A percentile compares a stretch with the other conserved stretches of the same genome.
Evolutionary conservation across 2,329 filamentous ascomycete species (phyloP).

Genomic region (Xylariaceae sp.): DNA sequence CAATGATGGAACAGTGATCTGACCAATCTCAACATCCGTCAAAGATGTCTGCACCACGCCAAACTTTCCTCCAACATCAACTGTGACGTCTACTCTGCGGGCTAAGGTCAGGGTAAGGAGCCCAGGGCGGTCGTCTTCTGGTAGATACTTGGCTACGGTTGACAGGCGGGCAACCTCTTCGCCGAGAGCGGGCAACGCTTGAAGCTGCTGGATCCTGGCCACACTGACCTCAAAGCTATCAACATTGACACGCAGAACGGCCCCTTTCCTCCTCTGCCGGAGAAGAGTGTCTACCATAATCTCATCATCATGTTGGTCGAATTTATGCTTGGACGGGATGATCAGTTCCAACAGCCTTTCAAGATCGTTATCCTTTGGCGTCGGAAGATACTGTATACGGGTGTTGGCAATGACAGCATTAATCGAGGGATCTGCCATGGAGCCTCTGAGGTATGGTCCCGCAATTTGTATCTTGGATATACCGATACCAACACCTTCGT

Average conservation of each 20-base stretch:
- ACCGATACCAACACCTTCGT: conserved; percentile 65
- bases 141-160: conserved; percentile 88
- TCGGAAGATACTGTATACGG: conserved; percentile 65
- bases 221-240: conserved; percentile 61
- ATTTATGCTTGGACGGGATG: conserved; percentile 87
- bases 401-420: conserved; percentile 61
- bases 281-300: conserved; percentile 91
- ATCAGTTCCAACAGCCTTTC: conserved; percentile 79
- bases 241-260: conserved; percentile 69
- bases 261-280: conserved; percentile 79
- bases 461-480: conserved; percentile 72
- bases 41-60: conserved; percentile 59
- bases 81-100: conserved; percentile 54
- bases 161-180: conserved; percentile 79
- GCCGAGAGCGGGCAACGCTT: conserved; percentile 64
- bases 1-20: conserved; percentile 81
- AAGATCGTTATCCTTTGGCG: conserved; percentile 75
- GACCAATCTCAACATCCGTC: conserved; percentile 64
- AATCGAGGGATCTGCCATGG: conserved; percentile 54
- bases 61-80: conserved; percentile 64
- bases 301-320: conserved; percentile 80
- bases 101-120: conserved; percentile 70
- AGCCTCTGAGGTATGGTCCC: conserved; percentile 60
- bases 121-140: conserved; percentile 90
- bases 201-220: conserved; percentile 59